A percentile compares a stretch with the other conserved stretches of the same genome.
Evolutionary conservation across 805 yeast genomes (phyloP).

Genomic region (Candida rishiriensis): DNA sequence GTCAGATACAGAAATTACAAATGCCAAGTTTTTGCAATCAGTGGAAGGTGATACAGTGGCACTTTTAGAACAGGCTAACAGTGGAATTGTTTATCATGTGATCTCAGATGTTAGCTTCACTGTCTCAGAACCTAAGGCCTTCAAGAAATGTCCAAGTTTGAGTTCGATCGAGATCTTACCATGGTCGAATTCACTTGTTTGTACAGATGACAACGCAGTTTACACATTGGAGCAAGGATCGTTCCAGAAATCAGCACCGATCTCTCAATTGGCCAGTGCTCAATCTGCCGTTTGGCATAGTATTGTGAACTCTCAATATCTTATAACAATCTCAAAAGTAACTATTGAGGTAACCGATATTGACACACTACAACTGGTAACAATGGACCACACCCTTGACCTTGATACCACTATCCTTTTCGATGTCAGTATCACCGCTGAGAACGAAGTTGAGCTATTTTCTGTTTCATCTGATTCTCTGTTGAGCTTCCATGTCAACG

Average conservation of each 20-base stretch:
- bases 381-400: conserved; percentile 10
- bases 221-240: conserved; percentile 8
- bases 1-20: neutral
- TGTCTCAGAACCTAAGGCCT: conserved; percentile 2
- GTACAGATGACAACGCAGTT: conserved; percentile 6
- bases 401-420: conserved; percentile 15
- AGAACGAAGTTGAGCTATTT: conserved; percentile 9
- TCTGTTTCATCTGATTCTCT: conserved; percentile 11
- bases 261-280: conserved; percentile 4
- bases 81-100: neutral
- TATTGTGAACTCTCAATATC: conserved; percentile 15
- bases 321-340: conserved; percentile 13
- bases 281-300: conserved; percentile 2
- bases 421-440: conserved; percentile 6
- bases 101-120: neutral
- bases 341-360: conserved; percentile 5
- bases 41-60: conserved; percentile 7
- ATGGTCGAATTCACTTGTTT: conserved; percentile 7
- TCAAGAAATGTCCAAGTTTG: conserved; percentile 6
- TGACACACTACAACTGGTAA: conserved; percentile 1
- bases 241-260: conserved; percentile 4
- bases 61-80: conserved; percentile 3
- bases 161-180: conserved; percentile 4
- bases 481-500: conserved; percentile 18
- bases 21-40: conserved; percentile 2